A percentile compares a stretch with the other conserved stretches of the same genome.
Evolutionary conservation across 345 rosid species (phyloP).

Genomic region (Limnanthes douglasii): DNA sequence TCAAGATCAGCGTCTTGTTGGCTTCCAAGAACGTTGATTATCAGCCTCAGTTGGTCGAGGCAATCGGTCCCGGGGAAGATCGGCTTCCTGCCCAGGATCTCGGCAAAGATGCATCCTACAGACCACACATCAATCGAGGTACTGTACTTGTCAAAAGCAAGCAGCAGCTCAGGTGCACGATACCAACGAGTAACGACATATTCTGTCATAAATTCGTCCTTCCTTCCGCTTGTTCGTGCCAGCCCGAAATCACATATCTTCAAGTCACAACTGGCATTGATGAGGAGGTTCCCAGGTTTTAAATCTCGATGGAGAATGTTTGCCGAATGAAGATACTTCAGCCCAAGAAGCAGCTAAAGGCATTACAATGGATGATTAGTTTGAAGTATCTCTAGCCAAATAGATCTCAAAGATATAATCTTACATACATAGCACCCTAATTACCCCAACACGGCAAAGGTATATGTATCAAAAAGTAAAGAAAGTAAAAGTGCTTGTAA

Average conservation of each 20-base stretch:
- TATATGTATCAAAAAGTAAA: too few species aligned
- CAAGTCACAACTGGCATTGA: constrained; percentile 73
- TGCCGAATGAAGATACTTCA: constrained; percentile 75
- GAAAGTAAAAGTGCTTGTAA: too few species aligned
- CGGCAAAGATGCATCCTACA: constrained; percentile 81
- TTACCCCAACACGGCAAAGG: too few species aligned
- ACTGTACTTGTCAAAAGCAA: constrained; percentile 69
- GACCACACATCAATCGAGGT: constrained; percentile 83
- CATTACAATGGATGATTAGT: too few species aligned
- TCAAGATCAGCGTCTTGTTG: constrained; percentile 56
- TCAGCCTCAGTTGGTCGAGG: constrained; percentile 71
- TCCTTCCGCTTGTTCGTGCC: constrained; percentile 58
- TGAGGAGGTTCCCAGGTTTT: constrained; percentile 74
- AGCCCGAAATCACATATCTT: constrained; percentile 79
- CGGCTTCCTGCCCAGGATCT: constrained; percentile 75
- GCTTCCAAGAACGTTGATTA: constrained; percentile 63
- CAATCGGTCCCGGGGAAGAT: constrained; percentile 74
- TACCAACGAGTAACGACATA: constrained; percentile 50
- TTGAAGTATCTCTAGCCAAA: too few species aligned
- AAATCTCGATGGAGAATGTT: constrained; percentile 80
- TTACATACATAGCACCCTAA: too few species aligned
- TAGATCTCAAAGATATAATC: too few species aligned
- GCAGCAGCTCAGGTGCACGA: constrained; percentile 81
- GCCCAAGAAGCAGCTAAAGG: constrained; percentile 52
- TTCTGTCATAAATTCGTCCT: constrained; percentile 50